These are phyloP conservation scores for Populus pruinosa DNA, from an alignment of 345 rosid species.

Conservation along the genomic window DNA sequence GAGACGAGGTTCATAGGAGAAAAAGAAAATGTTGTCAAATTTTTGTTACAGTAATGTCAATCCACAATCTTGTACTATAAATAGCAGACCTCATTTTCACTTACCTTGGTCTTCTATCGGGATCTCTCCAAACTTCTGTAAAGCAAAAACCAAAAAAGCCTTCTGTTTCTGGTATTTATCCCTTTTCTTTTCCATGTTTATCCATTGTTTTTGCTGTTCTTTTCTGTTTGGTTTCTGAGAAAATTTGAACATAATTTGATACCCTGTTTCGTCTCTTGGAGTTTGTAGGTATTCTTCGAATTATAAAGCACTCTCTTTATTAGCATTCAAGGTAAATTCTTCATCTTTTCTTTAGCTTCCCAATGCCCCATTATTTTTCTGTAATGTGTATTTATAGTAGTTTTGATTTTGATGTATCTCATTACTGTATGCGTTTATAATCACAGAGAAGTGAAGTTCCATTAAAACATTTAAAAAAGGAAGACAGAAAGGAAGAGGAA, in stretches of 20 bases:
- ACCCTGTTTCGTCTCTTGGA: slow-evolving; percentile 36
- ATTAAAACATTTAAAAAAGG: slow-evolving; percentile 21
- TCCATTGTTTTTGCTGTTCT: background rate
- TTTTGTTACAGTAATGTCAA: slow-evolving; percentile 19
- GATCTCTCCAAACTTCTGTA: slow-evolving; percentile 11
- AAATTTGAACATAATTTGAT: slow-evolving; percentile 23
- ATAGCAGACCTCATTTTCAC: slow-evolving; percentile 27
- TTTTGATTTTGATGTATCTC: background rate
- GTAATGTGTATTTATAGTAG: background rate
- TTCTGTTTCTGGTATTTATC: slow-evolving; percentile 26
- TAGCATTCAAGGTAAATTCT: slow-evolving; percentile 47
- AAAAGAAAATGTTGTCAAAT: slow-evolving; percentile 30
- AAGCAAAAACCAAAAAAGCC: slow-evolving; percentile 11
- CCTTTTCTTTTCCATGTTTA: background rate
- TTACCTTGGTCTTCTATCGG: slow-evolving; percentile 22
- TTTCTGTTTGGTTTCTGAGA: slow-evolving; percentile 10
- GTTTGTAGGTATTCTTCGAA: slow-evolving; percentile 37
- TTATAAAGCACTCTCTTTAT: slow-evolving; percentile 19
- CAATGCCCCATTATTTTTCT: background rate
- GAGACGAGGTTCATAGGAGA: background rate
- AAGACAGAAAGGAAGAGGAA: slow-evolving; percentile 16
- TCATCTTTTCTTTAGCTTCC: background rate
- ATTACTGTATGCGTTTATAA: background rate
- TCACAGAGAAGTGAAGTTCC: slow-evolving; percentile 42
- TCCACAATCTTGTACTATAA: slow-evolving; percentile 40